Base-by-base conservation (phyloP, 352 stramenopile genomes). In the Globisporangium radiosum region DNA sequence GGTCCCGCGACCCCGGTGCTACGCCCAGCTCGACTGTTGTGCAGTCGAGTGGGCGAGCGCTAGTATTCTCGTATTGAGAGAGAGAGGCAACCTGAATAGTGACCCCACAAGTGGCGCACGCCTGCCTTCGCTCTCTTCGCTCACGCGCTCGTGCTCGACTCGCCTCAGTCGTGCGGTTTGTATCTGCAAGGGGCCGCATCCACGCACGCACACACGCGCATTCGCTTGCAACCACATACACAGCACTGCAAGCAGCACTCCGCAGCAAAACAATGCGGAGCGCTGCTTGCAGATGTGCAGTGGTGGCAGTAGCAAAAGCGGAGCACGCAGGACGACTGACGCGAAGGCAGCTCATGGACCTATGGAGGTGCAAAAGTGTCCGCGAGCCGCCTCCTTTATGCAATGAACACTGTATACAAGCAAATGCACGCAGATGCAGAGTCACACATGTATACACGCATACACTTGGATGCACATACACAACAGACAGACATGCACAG, bases 1-100 rank as follows among this genome's bases (percentile, higher is more conserved):
- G 75, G 81, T 90, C 79, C 79, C 79, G 70, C 45, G 77, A 90
- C 81, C 79, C 77, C 79, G 77, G 77, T 85, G 79, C 79, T 44
- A 44, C 40, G 40, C 11, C 25, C 25, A 33, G 40, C 40, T 44
- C 40, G 40, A 44, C 11, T 13, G 40, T 13, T 44, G 7, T 8
- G 33, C 7, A 15, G 19, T 47, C 44, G 54, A 43, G 37, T 25
- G 47, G 36, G 54, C 70, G 71, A 78, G 75, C 76, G 78, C 78
- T 87, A 86, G 78, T 64, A 83, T 68, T 71, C 53, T 53, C 43
- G 58, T n/a, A n/a, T 56, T 47, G 9, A 17, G 43, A 4, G 36
- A 56, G n/a, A 56, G n/a, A 15, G 42, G 52, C 8, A 42, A 52
- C 36, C 6, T 38, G 0, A 37, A 37, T 7, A 56, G 51, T 36